These are phyloP conservation scores for Silene coronaria DNA, from an alignment of 179 eudicot genomes.

Conservation along the genomic window DNA sequence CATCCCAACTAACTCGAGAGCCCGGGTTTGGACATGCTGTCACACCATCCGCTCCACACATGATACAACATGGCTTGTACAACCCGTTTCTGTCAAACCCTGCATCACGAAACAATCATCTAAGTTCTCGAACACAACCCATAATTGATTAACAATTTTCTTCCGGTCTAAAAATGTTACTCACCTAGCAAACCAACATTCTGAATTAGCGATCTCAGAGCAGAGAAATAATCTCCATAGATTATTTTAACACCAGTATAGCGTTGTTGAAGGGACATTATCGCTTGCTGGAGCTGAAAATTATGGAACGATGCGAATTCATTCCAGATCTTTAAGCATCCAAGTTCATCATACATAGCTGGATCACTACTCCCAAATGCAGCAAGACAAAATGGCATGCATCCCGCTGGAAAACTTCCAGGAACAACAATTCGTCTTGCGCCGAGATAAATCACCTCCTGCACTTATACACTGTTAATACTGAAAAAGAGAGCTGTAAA, in stretches of 20 bases:
- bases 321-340: conserved; percentile 15
- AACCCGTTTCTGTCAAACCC: conserved; percentile 19
- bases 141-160: background rate
- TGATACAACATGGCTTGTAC: conserved; percentile 20
- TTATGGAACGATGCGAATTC: conserved; percentile 15
- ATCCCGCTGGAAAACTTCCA: conserved; percentile 15
- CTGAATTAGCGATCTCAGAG: background rate
- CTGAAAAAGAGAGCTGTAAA: background rate
- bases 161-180: background rate
- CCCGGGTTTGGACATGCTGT: conserved; percentile 13
- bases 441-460: conserved; percentile 17
- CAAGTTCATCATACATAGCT: conserved; percentile 1
- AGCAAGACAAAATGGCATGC: conserved; percentile 13
- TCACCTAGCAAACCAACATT: conserved; percentile 15
- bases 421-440: conserved; percentile 16
- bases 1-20: conserved; percentile 25
- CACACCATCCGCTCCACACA: conserved; percentile 13
- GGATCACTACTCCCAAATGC: conserved; percentile 1
- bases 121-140: background rate
- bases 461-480: background rate
- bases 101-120: background rate
- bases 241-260: conserved; percentile 10
- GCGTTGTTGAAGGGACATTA: conserved; percentile 9
- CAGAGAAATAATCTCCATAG: conserved; percentile 16
- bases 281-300: conserved; percentile 6